Evolutionary conservation across 169 alveolate species (phyloP), one percentile per base, ranked within the genome.

Genomic region (Plasmodium vinckei): DNA sequence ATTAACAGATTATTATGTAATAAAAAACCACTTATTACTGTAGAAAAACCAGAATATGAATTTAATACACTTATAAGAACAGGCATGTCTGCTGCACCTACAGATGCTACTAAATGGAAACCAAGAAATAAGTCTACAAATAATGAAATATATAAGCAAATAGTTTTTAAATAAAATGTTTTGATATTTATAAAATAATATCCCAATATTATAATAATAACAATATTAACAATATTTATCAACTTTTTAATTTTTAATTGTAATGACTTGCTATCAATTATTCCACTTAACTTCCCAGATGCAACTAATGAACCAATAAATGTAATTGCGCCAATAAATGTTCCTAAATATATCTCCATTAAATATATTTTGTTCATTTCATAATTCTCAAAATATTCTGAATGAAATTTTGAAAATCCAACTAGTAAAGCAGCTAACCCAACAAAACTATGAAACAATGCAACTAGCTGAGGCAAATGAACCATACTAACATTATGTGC

Each of bases 61-160:
- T 97, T 97, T 87, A 97, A 86, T 94, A 96, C 95, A 61, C 98
- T 96, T 53, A 97, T 96, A 56, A 95, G 98, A 56, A 97, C 99
- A 2, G 99, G 99, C 99, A 97, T 97, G 92, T 97, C 99, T 63
- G 98, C 99, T 17, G 97, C 98, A 63, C 99, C 99, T 25, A 97
- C 95, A 44, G 98, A 94, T 87, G 97, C 96, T 69, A 96, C 97
- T 42, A 96, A 87, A 67, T 95, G 97, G 84, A 92, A 95, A 51
- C 97, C 99, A 51, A 94, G 93, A 91, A 92, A 90, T 87, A 92
- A 93, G 91, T 95, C 92, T 70, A 87, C 87, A 27, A 75, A 63
- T 25, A 93, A 73, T 51, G 89, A 88, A 64, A 77, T 95, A 57
- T 92, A 92, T 60, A 94, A 64, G 13, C 71, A 61, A 21, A 68